A percentile compares a stretch with the other conserved stretches of the same genome.
Evolutionary conservation across 257 asterid genomes (phyloP).

Genomic region (Thymus mandschuricus): DNA sequence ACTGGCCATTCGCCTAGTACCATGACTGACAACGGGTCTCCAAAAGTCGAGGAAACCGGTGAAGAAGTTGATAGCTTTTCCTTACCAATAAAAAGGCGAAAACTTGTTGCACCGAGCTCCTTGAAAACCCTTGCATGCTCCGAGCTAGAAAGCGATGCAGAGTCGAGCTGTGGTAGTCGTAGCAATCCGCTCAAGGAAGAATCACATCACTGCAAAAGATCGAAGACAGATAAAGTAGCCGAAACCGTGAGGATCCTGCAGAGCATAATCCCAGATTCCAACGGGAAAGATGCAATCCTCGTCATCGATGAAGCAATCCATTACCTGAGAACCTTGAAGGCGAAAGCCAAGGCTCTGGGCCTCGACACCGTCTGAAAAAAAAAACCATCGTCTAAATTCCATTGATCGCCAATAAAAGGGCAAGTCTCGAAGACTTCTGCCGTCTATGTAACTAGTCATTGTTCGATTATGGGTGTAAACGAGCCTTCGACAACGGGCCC

Average conservation of each 20-base stretch:
- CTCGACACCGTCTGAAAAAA: slow-evolving; percentile 48
- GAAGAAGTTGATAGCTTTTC: slow-evolving; percentile 72
- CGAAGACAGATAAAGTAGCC: slow-evolving; percentile 57
- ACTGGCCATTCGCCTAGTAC: slow-evolving; percentile 95
- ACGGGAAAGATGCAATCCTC: slow-evolving; percentile 58
- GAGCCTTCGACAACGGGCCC: neutral
- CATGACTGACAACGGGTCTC: slow-evolving; percentile 54
- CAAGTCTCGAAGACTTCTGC: slow-evolving; percentile 19
- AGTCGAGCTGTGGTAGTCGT: slow-evolving; percentile 56
- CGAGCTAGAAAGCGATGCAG: slow-evolving; percentile 64
- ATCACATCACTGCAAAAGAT: slow-evolving; percentile 46
- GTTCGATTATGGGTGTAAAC: neutral
- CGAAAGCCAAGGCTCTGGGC: slow-evolving; percentile 68
- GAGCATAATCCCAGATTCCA: slow-evolving; percentile 61
- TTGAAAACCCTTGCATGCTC: slow-evolving; percentile 38
- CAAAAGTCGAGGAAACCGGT: slow-evolving; percentile 45
- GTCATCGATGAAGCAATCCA: slow-evolving; percentile 79
- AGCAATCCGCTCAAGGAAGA: slow-evolving; percentile 31
- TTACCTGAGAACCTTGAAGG: slow-evolving; percentile 73
- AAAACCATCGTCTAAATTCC: neutral
- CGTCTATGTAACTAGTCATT: slow-evolving; percentile 21
- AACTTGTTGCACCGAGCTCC: slow-evolving; percentile 47
- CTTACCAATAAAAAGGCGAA: slow-evolving; percentile 57
- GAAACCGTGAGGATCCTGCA: slow-evolving; percentile 61
- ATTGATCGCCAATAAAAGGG: slow-evolving; percentile 11